Evolutionary conservation across 208 protist genomes (phyloP).

Genomic region (Naegleria lovaniensis): DNA sequence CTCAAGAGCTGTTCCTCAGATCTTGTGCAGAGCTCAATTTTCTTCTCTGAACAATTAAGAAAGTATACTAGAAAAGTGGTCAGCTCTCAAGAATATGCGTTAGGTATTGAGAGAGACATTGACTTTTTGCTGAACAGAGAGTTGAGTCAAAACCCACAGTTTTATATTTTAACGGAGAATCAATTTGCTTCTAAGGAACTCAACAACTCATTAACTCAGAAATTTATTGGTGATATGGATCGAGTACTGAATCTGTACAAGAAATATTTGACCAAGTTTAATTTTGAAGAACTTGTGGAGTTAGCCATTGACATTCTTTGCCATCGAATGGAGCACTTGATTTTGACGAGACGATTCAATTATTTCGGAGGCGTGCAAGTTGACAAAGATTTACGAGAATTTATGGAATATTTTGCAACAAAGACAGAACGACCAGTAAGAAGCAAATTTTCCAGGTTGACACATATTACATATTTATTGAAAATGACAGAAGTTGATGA

Average conservation of each 20-base stretch:
- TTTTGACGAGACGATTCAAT: slow-evolving; percentile 34
- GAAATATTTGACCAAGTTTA: slow-evolving; percentile 21
- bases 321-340: slow-evolving; percentile 1
- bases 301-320: slow-evolving; percentile 20
- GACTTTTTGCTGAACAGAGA: neutral
- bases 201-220: neutral
- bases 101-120: neutral
- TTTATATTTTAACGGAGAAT: neutral
- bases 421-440: slow-evolving; percentile 36
- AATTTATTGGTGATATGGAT: neutral
- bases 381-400: slow-evolving; percentile 38
- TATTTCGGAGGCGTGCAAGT: slow-evolving; percentile 39
- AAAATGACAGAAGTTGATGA: slow-evolving; percentile 30
- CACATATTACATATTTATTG: slow-evolving; percentile 38
- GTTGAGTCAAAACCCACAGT: neutral
- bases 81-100: neutral
- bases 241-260: slow-evolving; percentile 9
- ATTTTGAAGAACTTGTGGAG: slow-evolving; percentile 35
- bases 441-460: slow-evolving; percentile 41
- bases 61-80: neutral
- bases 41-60: neutral
- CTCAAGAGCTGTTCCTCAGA: neutral
- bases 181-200: neutral
- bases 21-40: neutral
- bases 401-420: slow-evolving; percentile 34